Evolutionary conservation across 495 filamentous ascomycete species (phyloP), one percentile per base, ranked within the genome.

Genomic region (Lophiostoma macrostomum): DNA sequence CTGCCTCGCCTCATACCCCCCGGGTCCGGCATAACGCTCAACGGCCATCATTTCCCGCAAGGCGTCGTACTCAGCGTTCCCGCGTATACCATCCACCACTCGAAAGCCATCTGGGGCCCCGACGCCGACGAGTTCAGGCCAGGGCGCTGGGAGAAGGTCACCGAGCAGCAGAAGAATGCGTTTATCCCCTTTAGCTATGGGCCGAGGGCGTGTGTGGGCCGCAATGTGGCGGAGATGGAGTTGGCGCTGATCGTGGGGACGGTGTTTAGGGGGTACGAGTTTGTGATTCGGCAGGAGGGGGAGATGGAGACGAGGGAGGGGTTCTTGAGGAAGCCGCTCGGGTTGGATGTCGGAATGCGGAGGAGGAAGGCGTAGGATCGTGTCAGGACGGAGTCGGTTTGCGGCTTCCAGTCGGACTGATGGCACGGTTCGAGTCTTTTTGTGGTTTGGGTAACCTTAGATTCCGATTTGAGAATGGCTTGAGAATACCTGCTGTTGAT

Each of bases 171-270:
- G 48, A 63, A 62, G 25, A 40, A 71, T 76, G 37, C 85, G 0
- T 96, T 96, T 57, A 78, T 96, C 42, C 90, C 90, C 0, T 96
- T 96, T 67, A 84, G 80, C 53, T 79, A 86, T 40, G 90, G 90
- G 0, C 89, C 90, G 1, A 70, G 90, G 14, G 79, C 84, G 4
- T 95, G 90, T 57, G 87, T 95, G 13, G 90, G 90, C 0, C 69
- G 88, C 39, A 93, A 91, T 65, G 85, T 96, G 16, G 90, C 90
- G 0, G 90, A 95, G 77, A 94, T 96, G 89, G 90, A 95, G 67
- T 74, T 96, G 71, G 82, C 84, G 56, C 76, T 91, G 40, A 93
- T 94, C 50, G 83, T 82, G 31, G 79, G 78, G 2, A 88, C 86
- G 13, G 86, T 91, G 64, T 87, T 86, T 66, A 68, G 81, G 23